These are phyloP conservation scores for Vanrija sp. DNA, from an alignment of 1,284 basidiomycete species.

Conservation along the genomic window DNA sequence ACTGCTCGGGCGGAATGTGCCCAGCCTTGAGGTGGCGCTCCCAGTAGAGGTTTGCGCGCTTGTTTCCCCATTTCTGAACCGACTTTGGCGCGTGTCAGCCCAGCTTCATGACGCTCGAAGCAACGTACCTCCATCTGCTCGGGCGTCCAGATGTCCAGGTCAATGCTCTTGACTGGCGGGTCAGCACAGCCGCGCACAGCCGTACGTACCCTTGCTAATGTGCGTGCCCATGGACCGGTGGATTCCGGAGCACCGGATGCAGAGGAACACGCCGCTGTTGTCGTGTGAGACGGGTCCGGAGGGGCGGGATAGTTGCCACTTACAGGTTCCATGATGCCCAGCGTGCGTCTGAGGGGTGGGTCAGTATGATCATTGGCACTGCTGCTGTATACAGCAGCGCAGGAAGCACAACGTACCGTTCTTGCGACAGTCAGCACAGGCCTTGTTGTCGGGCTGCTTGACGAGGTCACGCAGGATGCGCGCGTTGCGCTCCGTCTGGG, in stretches of 20 bases:
- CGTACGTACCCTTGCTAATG: slow-evolving; percentile 64
- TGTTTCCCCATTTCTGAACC: slow-evolving; percentile 93
- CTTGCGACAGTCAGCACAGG: slow-evolving; percentile 88
- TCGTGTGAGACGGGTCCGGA: not conserved
- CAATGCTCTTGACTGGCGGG: slow-evolving; percentile 80
- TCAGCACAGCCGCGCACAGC: not conserved
- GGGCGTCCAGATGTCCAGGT: slow-evolving; percentile 95
- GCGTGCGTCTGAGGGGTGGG: slow-evolving; percentile 68
- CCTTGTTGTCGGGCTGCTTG: slow-evolving; percentile 85
- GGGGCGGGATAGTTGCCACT: slow-evolving; percentile 26
- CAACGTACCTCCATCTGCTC: slow-evolving; percentile 87
- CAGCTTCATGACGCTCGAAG: not conserved
- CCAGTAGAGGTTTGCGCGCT: slow-evolving; percentile 90
- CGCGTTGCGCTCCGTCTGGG: slow-evolving; percentile 72
- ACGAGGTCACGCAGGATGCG: slow-evolving; percentile 76
- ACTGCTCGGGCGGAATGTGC: slow-evolving; percentile 94
- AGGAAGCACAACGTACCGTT: slow-evolving; percentile 61
- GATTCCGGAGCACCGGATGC: slow-evolving; percentile 97
- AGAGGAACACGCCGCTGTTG: slow-evolving; percentile 83
- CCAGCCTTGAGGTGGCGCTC: slow-evolving; percentile 91
- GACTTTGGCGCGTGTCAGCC: slow-evolving; percentile 53
- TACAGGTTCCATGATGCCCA: slow-evolving; percentile 99
- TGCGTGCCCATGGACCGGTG: slow-evolving; percentile 98
- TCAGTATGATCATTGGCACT: not conserved
- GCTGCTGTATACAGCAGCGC: not conserved